phyloP scores from a whole-genome alignment of 1,284 basidiomycete genomes.

The Afroboletus lepidellus region DNA sequence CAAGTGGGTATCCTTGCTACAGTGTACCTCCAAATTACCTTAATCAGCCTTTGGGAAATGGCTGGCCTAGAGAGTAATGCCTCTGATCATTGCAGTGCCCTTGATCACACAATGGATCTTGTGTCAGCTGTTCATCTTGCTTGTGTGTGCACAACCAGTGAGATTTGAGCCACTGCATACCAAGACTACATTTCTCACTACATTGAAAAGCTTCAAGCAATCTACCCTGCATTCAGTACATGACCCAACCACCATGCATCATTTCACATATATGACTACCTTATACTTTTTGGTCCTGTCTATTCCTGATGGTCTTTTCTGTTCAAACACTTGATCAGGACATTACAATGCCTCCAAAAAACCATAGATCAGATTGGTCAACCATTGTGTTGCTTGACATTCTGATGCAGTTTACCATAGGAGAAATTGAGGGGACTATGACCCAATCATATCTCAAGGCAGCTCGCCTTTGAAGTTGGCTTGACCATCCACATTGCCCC shows the following conservation, averaged over 20 bases:
- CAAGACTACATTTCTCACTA: conserved; percentile 3
- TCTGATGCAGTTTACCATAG: conserved; percentile 19
- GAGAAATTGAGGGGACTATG: conserved; percentile 22
- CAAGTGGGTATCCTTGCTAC: conserved; percentile 18
- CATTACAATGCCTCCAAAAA: conserved; percentile 36
- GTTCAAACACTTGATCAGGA: conserved; percentile 36
- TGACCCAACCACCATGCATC: neutral
- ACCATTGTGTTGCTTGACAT: too few relatives aligned
- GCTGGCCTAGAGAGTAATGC: neutral
- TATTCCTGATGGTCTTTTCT: conserved; percentile 36
- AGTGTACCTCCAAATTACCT: conserved; percentile 34
- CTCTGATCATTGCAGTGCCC: too few relatives aligned
- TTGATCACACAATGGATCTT: conserved; percentile 17
- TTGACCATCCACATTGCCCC: conserved; percentile 3
- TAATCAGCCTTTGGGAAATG: conserved; percentile 19
- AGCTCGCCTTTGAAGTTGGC: conserved; percentile 4
- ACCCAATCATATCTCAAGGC: conserved; percentile 11
- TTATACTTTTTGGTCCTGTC: conserved; percentile 35
- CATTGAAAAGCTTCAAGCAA: conserved; percentile 6
- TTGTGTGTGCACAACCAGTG: conserved; percentile 2
- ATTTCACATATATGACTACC: conserved; percentile 30
- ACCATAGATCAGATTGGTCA: conserved; percentile 33
- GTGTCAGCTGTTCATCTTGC: conserved; percentile 12
- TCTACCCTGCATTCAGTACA: conserved; percentile 27
- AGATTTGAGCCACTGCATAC: neutral